Evolutionary conservation across 176 grass and related monocot species (phyloP), one percentile per base, ranked within the genome.

Genomic region (Oryza longistaminata): DNA sequence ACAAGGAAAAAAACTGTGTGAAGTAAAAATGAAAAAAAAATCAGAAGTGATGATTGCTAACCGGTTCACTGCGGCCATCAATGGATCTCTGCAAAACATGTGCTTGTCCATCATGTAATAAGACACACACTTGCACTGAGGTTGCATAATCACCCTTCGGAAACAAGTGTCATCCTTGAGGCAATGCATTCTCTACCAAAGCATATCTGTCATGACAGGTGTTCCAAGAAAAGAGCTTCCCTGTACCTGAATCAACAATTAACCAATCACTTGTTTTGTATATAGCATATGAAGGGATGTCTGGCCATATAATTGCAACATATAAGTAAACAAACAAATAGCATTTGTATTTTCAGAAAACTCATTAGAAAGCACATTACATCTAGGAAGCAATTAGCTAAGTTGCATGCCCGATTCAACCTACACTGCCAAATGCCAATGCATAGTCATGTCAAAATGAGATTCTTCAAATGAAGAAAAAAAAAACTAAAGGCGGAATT

Each of bases 241-340:
- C 96, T 29, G 93, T 98, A 44, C 96, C 96, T 80, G 93, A 92
- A 89, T 99, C 96, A 65, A 94, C 93, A 84, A 94, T 86, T 26
- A 89, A 84, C 93, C 93, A 99, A 87, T 99, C 96, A 88, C 85
- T 95, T 85, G 88, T 91, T 87, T 93, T 99, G 86, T 96, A 99
- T 37, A 99, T 75, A 80, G 85, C 49, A 81, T 96, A 99, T 31
- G 96, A 96, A 79, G 96, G 93, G 74, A 99, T 94, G 82, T 94
- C 91, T 55, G 96, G 96, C 96, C 90, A 96, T 71, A 99, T 86
- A 73, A 88, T 80, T 83, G 96, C 86, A 85, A 99, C 93, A 75
- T 99, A 99, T 86, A 93, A 95, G 91, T 66, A 85, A 83, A 64
- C 11, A 85, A 81, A 27, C 33, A 25, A 90, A 90, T 71, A 91